These are phyloP conservation scores for Apiospora pterosperma DNA, from an alignment of 2,329 filamentous ascomycete species.

Conservation along the genomic window DNA sequence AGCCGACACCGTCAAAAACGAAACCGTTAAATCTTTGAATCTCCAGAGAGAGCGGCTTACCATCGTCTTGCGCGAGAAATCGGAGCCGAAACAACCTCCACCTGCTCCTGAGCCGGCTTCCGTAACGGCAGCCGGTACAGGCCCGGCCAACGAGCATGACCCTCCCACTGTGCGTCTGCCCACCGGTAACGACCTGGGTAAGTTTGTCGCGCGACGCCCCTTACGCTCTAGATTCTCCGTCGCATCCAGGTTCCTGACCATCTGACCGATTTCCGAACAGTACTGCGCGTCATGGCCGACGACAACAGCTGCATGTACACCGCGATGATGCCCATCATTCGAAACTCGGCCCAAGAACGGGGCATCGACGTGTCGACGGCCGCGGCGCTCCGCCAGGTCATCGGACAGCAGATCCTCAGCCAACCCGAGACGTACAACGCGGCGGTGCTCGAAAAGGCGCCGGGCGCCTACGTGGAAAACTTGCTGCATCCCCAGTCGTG, in stretches of 20 bases:
- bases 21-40: conserved; percentile 45
- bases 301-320: conserved; percentile 95
- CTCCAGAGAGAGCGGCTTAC: conserved; percentile 50
- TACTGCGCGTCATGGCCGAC: conserved; percentile 92
- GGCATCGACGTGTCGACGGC: conserved; percentile 16
- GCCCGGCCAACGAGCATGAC: background rate
- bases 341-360: conserved; percentile 44
- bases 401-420: conserved; percentile 73
- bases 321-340: conserved; percentile 78
- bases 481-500: conserved; percentile 79
- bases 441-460: conserved; percentile 70
- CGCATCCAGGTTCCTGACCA: background rate
- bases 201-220: background rate
- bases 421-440: conserved; percentile 71
- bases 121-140: background rate
- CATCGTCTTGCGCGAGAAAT: conserved; percentile 39
- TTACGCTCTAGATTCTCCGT: no score
- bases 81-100: conserved; percentile 4
- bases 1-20: conserved; percentile 37
- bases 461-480: conserved; percentile 74
- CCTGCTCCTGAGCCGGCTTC: conserved; percentile 7
- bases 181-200: conserved; percentile 7
- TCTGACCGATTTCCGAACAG: conserved; percentile 31
- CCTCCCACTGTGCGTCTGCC: conserved; percentile 10
- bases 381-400: conserved; percentile 64